Conservation (phyloP, 345 rosid genomes). For the Camelina laxa region DNA sequence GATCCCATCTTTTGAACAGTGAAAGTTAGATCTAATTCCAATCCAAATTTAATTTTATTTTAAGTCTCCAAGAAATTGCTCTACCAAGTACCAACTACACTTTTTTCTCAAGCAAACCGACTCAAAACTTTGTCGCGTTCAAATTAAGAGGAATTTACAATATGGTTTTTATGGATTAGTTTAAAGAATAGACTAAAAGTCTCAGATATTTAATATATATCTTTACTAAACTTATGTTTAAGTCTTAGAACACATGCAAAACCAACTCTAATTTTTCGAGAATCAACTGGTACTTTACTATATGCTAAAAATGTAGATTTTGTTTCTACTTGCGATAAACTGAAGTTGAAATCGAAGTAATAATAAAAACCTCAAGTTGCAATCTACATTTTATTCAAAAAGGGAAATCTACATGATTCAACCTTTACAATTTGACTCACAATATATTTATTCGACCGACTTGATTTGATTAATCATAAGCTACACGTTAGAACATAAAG, state of each 20-base stretch:
- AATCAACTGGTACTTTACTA: not conserved
- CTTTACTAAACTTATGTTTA: not conserved
- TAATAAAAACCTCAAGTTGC: constrained; percentile 13
- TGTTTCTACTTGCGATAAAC: constrained; percentile 28
- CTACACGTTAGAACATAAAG: constrained; percentile 46
- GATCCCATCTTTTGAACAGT: constrained; percentile 40
- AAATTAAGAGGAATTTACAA: constrained; percentile 15
- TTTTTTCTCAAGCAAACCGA: constrained; percentile 18
- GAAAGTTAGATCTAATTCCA: constrained; percentile 37
- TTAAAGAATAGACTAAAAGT: constrained; percentile 12
- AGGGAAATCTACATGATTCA: constrained; percentile 46
- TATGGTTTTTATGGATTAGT: not conserved
- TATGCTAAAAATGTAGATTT: constrained; percentile 16
- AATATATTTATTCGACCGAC: constrained; percentile 47
- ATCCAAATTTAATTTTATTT: not conserved
- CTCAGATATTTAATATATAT: not conserved
- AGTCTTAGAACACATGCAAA: constrained; percentile 10
- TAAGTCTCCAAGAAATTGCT: constrained; percentile 15
- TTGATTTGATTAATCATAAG: constrained; percentile 45
- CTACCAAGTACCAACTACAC: not conserved
- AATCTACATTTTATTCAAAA: constrained; percentile 18
- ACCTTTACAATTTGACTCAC: constrained; percentile 43
- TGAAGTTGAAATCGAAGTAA: constrained; percentile 16
- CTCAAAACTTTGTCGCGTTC: constrained; percentile 23
- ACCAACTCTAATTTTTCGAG: constrained; percentile 1